A percentile compares a stretch with the other conserved stretches of the same genome.
These are phyloP conservation scores for Scenedesmus sp. DNA, from an alignment of 163 green algal genomes.

Conservation along the genomic window DNA sequence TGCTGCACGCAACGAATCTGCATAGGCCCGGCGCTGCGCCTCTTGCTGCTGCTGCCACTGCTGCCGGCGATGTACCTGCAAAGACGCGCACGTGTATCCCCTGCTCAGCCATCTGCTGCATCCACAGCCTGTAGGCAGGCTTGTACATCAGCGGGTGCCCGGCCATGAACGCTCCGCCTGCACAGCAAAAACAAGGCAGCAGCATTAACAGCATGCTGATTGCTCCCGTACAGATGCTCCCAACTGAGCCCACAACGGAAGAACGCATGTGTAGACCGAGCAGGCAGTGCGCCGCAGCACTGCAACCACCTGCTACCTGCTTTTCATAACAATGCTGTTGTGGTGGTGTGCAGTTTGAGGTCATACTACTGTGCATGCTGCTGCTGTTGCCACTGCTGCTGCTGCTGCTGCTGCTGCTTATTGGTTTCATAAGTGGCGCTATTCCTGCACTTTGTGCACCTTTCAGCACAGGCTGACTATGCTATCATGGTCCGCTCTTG, in stretches of 20 bases:
- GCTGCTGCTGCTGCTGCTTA: background rate
- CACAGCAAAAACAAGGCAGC: background rate
- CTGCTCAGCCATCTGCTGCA: conserved; percentile 26
- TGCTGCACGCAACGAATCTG: background rate
- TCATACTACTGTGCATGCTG: background rate
- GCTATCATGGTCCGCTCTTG: no score
- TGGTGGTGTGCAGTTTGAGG: no score
- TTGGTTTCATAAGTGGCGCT: no score
- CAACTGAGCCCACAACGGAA: no score
- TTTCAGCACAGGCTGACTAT: no score
- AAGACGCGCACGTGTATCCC: conserved; percentile 19
- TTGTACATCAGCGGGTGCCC: conserved; percentile 36
- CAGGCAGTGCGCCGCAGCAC: no score
- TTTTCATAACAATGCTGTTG: no score
- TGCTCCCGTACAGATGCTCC: background rate
- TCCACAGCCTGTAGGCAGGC: background rate
- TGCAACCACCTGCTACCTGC: no score
- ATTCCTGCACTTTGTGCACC: no score
- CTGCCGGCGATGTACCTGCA: background rate
- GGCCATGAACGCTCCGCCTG: conserved; percentile 42
- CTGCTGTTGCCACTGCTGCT: background rate
- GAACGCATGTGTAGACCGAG: no score
- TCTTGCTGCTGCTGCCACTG: background rate
- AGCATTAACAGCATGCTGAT: background rate
- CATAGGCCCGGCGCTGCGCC: background rate